Evolutionary conservation across 23 red algal species (phyloP), one percentile per base, ranked within the genome.

Genomic region (Gracilaria caudata): DNA sequence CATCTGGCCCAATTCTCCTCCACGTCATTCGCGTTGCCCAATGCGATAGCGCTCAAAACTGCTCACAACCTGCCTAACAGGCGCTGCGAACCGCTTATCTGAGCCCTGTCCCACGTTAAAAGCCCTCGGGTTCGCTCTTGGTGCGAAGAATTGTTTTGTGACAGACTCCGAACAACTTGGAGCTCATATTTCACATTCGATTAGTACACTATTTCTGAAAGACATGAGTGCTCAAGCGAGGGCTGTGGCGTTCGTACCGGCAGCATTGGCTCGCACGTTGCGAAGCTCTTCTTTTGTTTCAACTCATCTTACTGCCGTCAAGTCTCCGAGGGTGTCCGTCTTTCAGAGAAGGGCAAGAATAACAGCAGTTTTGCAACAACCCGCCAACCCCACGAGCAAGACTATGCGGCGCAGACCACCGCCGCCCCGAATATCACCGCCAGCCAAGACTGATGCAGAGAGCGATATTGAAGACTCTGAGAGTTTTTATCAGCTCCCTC

Each of bases 401-500:
- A 47, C 20, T 3, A 29, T 49, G n/a, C 70, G 25, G 13, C 14
- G 20, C 39, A n/a, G 24, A 75, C 70, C 70, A 49, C 70, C 25
- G 0, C 70, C 70, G 6, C 70, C 38, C n/a, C 70, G 70, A 75
- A 75, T 75, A 63, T 63, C 79, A 26, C 79, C 57, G 30, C 55
- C 79, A 10, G 20, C 58, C 25, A 60, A 25, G 39, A 38, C 51
- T 63, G 65, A 76, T 19, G 82, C 37, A 26, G 51, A 45, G 49
- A 71, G 82, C 13, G 65, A 74, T 4, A 58, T 82, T 21, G 87
- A 91, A 32, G 87, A 91, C 30, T 91, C 74, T 51, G 78, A 80
- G 4, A 80, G 86, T 26, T 33, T 40, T 11, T 95, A 95, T 73
- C 80, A 92, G 59, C 38, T 87, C 20, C 93, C 93, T 0, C 93